These are phyloP conservation scores for Starmera caribaea DNA, from an alignment of 805 yeast genomes.

Conservation along the genomic window DNA sequence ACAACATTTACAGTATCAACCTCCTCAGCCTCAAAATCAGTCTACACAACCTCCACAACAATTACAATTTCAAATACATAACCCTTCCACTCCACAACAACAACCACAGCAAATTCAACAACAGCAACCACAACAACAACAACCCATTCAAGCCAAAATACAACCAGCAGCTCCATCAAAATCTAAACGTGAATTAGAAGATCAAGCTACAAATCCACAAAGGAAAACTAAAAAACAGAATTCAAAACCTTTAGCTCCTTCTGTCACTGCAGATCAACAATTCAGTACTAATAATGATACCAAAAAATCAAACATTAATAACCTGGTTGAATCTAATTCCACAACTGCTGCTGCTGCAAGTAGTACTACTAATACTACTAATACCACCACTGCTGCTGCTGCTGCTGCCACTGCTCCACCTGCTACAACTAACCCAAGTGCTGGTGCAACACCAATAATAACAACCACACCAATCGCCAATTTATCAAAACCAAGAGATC, in stretches of 20 bases:
- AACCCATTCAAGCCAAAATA: slow-evolving; percentile 2
- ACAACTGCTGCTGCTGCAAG: too few relatives aligned
- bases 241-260: background rate
- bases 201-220: background rate
- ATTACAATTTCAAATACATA: slow-evolving; percentile 2
- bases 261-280: too few relatives aligned
- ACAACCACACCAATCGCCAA: too few relatives aligned
- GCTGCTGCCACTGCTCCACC: slow-evolving; percentile 1
- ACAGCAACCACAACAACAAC: slow-evolving; percentile 7
- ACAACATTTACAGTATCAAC: slow-evolving; percentile 7
- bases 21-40: slow-evolving; percentile 12
- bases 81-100: too few relatives aligned
- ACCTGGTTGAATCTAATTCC: slow-evolving; percentile 2
- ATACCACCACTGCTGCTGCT: slow-evolving; percentile 10
- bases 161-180: slow-evolving; percentile 4
- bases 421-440: slow-evolving; percentile 4
- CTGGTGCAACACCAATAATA: background rate
- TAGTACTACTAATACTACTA: slow-evolving; percentile 17
- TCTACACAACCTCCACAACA: slow-evolving; percentile 12
- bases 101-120: slow-evolving; percentile 12
- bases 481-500: slow-evolving; percentile 1
- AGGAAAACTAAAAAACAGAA: slow-evolving; percentile 2
- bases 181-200: slow-evolving; percentile 3
- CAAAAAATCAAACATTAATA: slow-evolving; percentile 1
- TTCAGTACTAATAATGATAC: background rate